phyloP scores from a whole-genome alignment of 768 basidiomycete species.

The Trametes villosa region DNA sequence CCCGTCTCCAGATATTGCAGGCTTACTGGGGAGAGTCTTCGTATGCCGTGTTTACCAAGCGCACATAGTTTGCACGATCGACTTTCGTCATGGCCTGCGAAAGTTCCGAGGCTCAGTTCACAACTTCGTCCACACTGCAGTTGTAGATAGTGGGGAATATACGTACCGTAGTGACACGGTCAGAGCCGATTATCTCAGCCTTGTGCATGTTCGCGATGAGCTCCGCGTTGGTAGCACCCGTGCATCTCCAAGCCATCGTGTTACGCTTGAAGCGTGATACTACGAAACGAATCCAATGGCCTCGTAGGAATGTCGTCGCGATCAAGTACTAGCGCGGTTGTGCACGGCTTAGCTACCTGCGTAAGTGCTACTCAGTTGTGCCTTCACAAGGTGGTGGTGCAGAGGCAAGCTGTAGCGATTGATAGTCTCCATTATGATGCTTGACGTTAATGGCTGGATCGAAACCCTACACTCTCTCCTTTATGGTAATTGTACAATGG shows the following conservation, averaged over 20 bases:
- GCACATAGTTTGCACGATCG: conserved; percentile 52
- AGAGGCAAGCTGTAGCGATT: too few relatives aligned
- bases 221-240: conserved; percentile 69
- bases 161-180: conserved; percentile 59
- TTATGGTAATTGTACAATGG: too few relatives aligned
- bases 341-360: too few relatives aligned
- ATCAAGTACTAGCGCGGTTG: too few relatives aligned
- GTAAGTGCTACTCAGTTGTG: too few relatives aligned
- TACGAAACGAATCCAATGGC: background rate
- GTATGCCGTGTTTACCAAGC: conserved; percentile 44
- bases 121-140: background rate
- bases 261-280: conserved; percentile 18
- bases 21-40: conserved; percentile 53
- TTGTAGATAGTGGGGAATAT: background rate
- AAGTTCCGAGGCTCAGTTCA: background rate
- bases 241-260: conserved; percentile 83
- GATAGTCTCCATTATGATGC: too few relatives aligned
- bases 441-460: too few relatives aligned
- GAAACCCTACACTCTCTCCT: too few relatives aligned
- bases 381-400: too few relatives aligned
- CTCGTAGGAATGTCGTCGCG: too few relatives aligned
- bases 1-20: background rate
- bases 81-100: conserved; percentile 50
- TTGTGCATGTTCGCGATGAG: conserved; percentile 69
- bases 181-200: conserved; percentile 58